Evolutionary conservation across 139 green algal species (phyloP).

Genomic region (Helicosporidium sp.): DNA sequence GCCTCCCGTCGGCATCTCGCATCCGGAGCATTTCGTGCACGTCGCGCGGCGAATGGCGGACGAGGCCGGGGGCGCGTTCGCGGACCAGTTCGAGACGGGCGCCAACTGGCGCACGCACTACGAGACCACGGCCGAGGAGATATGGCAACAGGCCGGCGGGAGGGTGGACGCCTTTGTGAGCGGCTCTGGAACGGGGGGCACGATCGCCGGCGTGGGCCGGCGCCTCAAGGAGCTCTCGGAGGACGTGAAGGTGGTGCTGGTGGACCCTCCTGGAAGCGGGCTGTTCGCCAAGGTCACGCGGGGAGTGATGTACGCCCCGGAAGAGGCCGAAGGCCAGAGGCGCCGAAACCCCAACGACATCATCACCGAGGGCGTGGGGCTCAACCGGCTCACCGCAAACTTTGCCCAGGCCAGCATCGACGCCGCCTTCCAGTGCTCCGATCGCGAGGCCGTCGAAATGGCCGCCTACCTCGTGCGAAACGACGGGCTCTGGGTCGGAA

Average conservation of each 20-base stretch:
- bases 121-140: conserved; percentile 46
- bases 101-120: conserved; percentile 70
- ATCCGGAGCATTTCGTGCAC: conserved; percentile 86
- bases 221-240: conserved; percentile 37
- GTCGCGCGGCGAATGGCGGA: conserved; percentile 44
- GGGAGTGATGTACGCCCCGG: conserved; percentile 60
- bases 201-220: conserved; percentile 63
- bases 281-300: conserved; percentile 77
- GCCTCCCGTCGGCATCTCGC: conserved; percentile 75
- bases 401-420: conserved; percentile 55
- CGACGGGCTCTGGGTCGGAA: conserved; percentile 81
- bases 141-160: conserved; percentile 60
- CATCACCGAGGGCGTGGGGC: conserved; percentile 70
- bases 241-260: conserved; percentile 32
- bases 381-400: conserved; percentile 85
- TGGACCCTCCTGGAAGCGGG: conserved; percentile 70
- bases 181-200: conserved; percentile 80
- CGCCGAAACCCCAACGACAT: conserved; percentile 82
- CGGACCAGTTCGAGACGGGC: conserved; percentile 89
- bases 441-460: conserved; percentile 66
- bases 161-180: conserved; percentile 74
- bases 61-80: conserved; percentile 40
- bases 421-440: conserved; percentile 51
- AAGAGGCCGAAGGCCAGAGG: conserved; percentile 78
- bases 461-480: conserved; percentile 59